Base-by-base conservation (phyloP, 805 yeast species). In the Candida loeiensis region DNA sequence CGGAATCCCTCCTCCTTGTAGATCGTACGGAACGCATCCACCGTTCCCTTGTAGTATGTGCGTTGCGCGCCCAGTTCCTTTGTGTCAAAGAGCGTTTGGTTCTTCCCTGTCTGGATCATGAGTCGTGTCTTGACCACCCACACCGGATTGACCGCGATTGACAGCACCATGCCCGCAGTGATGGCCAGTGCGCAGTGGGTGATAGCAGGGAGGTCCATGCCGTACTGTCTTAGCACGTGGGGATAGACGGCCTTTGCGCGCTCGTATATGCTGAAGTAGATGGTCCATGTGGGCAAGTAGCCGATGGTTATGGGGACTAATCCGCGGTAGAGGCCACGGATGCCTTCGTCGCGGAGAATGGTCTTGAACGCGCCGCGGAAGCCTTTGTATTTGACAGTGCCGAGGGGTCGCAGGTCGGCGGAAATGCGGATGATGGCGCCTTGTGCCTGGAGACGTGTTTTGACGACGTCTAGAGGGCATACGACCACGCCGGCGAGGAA, bases 81-180 rank as follows among this genome's bases (percentile, higher is more conserved):
- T 6, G 34, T 18, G 18, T 41, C 36, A 26, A 35, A 64, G 12
- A 66, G 60, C 4, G 71, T 65, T 32, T 54, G 51, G 9, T 74
- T 70, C 35, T 63, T 59, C 21, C 73, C 76, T 39, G 82, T 81
- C 54, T 86, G 95, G 29, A 90, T 70, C 98, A 93, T 93, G 37
- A 93, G 66, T 54, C 99, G 70, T 1, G 99, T 93, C 59, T 93
- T 93, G 21, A 93, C 90, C 33, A 93, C 98, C 99, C 99, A 93
- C 11, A 91, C 86, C 8, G 99, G 99, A 59, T 93, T 93, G 0
- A 96, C 91, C 6, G 81, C 60, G 8, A 87, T 70, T 1, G 98
- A 85, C 2, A 95, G 85, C 6, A 82, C 78, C 41, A 86, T 79
- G 20, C 99, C 99, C 1, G 98, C 96, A 4, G 87, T 76, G 36